phyloP scores from a whole-genome alignment of 2,329 filamentous ascomycete species.

The Penicillium glabrum region DNA sequence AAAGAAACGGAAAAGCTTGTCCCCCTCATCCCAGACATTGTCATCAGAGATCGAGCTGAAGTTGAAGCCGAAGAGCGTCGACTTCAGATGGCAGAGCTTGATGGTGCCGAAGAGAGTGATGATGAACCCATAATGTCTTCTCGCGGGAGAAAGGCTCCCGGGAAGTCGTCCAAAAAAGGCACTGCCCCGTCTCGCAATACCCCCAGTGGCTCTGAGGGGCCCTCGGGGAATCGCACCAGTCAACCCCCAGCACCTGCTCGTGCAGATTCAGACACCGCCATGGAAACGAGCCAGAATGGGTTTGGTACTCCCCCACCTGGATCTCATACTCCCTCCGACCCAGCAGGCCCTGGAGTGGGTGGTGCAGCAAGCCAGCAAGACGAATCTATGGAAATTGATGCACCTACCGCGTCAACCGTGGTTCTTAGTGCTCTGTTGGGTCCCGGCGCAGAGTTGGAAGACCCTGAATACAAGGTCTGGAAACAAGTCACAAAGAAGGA shows the following conservation, averaged over 20 bases:
- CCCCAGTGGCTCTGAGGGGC: conserved; percentile 73
- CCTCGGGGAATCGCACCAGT: conserved; percentile 57
- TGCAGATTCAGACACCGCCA: conserved; percentile 69
- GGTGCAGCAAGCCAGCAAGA: conserved; percentile 70
- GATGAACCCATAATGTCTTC: conserved; percentile 99
- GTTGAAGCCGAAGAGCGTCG: conserved; percentile 83
- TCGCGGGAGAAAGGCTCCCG: conserved; percentile 81
- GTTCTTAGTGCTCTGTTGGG: conserved; percentile 65
- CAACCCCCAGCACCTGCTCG: conserved; percentile 52
- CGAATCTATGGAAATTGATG: conserved; percentile 87
- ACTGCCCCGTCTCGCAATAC: conserved; percentile 67
- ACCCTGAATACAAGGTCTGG: conserved; percentile 93
- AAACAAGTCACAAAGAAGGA: conserved; percentile 99
- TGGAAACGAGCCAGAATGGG: conserved; percentile 78
- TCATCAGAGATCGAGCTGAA: conserved; percentile 86
- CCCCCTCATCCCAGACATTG: conserved; percentile 88
- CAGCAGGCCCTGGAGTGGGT: conserved; percentile 65
- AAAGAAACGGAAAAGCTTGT: conserved; percentile 97
- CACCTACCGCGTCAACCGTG: conserved; percentile 63
- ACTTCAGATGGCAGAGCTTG: conserved; percentile 78
- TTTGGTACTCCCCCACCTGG: conserved; percentile 80
- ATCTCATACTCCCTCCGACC: conserved; percentile 71
- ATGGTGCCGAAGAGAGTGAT: conserved; percentile 86
- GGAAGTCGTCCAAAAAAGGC: conserved; percentile 68
- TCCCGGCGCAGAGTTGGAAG: conserved; percentile 81